Conservation (phyloP, 2,329 filamentous ascomycete genomes). For the Aureobasidium zeae region DNA sequence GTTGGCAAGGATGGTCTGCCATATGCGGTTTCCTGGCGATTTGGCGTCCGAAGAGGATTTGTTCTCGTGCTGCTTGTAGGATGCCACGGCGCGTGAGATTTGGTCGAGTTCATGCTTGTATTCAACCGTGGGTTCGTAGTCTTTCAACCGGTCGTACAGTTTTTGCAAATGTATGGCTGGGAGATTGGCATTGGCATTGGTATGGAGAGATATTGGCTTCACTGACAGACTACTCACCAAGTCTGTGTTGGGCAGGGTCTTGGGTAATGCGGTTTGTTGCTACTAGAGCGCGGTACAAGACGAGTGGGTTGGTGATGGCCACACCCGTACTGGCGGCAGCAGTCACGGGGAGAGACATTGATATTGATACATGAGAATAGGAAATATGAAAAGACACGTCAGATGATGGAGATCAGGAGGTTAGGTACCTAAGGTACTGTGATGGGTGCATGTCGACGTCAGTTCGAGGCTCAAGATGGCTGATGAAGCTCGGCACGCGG, state of each 20-base stretch:
- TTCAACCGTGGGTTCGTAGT: conserved; percentile 64
- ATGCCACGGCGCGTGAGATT: conserved; percentile 41
- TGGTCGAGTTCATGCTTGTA: conserved; percentile 58
- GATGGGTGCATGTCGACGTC: neutral
- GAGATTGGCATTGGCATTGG: neutral
- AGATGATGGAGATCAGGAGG: neutral
- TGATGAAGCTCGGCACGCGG: too few relatives aligned
- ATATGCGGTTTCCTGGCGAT: conserved; percentile 35
- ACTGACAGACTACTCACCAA: conserved; percentile 33
- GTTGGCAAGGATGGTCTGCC: conserved; percentile 45
- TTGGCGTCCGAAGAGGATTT: too few relatives aligned
- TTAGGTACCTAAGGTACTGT: too few relatives aligned
- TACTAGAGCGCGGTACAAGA: conserved; percentile 65
- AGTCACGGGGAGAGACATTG: conserved; percentile 16
- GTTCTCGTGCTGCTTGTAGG: conserved; percentile 18
- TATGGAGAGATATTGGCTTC: too few relatives aligned
- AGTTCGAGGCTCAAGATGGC: too few relatives aligned
- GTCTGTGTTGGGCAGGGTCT: conserved; percentile 61
- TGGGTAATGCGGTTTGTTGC: conserved; percentile 57
- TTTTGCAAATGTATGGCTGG: conserved; percentile 64
- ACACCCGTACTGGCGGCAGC: conserved; percentile 27
- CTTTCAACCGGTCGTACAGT: conserved; percentile 64
- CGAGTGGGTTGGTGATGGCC: conserved; percentile 56
- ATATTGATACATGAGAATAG: neutral
- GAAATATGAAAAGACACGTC: neutral